Base-by-base conservation (phyloP, 2,329 filamentous ascomycete genomes). In the Penicillium hesseltinei region DNA sequence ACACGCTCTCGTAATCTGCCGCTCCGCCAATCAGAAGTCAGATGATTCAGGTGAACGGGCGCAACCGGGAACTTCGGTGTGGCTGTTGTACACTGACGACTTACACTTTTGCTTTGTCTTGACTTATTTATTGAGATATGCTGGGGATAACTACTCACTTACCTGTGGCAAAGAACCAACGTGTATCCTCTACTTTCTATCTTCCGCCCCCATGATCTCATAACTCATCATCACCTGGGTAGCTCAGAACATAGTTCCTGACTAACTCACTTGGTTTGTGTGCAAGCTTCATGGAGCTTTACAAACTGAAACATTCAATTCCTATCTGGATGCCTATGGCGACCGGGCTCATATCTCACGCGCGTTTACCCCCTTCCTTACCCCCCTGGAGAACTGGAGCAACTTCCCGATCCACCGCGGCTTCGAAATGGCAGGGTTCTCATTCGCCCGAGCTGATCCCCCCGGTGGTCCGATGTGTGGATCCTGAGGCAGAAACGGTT, bases 41-140 rank as follows among this genome's bases (percentile, higher is more conserved):
- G 68, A 67, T 73, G 70, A 72, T 75, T 73, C 66, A 72, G 60
- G 63, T 27, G 48, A 25, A 67, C 72, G 73, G 73, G 71, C 71
- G 65, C 66, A 67, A 66, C 66, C 73, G 73, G 73, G 63, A 66
- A 58, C 42, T 42, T 64, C 61, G 61, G 59, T 63, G 61, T 59
- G 36, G 38, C 23, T 51, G 58, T 58, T 31, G 19, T 25, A 46
- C 29, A 33, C 19, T 33, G 45, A 47, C 31, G 3, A 39, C 31
- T 23, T 33, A 9, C 27, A 46, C 25, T 48, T 38, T 15, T 15
- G 9, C 9, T 38, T 38, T 38, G 36, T 19, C 9, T 35, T 35
- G 1, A 35, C 36, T 36, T 5, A 13, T 38, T 38, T 38, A 1
- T 38, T 11, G n/a, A 39, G n/a, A 39, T 38, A 38, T 47, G n/a